These are phyloP conservation scores for Paratrypanosoma confusum DNA, from an alignment of 208 protist genomes.

Conservation along the genomic window DNA sequence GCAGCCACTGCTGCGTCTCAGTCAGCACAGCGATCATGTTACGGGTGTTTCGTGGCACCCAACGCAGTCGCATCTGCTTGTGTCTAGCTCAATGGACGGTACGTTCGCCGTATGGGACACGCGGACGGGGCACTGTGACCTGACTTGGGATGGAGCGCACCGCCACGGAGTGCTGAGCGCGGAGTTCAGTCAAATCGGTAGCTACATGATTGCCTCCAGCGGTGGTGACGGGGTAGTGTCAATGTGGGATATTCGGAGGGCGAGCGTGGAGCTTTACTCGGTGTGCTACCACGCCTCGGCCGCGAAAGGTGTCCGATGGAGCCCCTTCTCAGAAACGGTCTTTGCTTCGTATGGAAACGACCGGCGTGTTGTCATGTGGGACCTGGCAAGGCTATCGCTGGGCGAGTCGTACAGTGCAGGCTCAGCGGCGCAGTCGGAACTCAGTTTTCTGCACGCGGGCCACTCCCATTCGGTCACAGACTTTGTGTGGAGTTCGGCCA, in stretches of 20 bases:
- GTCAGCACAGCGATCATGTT: slow-evolving; percentile 50
- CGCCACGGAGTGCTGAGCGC: slow-evolving; percentile 23
- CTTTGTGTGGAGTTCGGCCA: slow-evolving; percentile 80
- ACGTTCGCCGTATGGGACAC: slow-evolving; percentile 86
- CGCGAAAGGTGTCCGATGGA: slow-evolving; percentile 42
- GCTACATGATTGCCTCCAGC: slow-evolving; percentile 21
- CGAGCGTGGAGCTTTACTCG: slow-evolving; percentile 7
- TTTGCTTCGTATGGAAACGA: slow-evolving; percentile 29
- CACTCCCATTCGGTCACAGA: slow-evolving; percentile 93
- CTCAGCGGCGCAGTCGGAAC: slow-evolving; percentile 41
- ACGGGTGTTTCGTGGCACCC: slow-evolving; percentile 93
- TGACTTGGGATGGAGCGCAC: slow-evolving; percentile 13
- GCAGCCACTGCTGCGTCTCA: slow-evolving; percentile 26
- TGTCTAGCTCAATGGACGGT: slow-evolving; percentile 91
- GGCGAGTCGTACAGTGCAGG: slow-evolving; percentile 23
- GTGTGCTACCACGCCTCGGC: slow-evolving; percentile 31
- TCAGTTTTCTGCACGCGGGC: slow-evolving; percentile 93
- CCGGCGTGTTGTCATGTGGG: slow-evolving; percentile 48
- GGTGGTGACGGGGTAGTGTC: slow-evolving; percentile 19
- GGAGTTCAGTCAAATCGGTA: slow-evolving; percentile 24
- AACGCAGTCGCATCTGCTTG: slow-evolving; percentile 78
- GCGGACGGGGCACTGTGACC: slow-evolving; percentile 19
- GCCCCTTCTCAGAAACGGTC: slow-evolving; percentile 33
- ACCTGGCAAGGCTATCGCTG: slow-evolving; percentile 29
- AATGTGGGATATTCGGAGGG: slow-evolving; percentile 46